These are phyloP conservation scores for Entomophthora muscae DNA, from an alignment of 371 early-diverging fungal species.

Conservation along the genomic window DNA sequence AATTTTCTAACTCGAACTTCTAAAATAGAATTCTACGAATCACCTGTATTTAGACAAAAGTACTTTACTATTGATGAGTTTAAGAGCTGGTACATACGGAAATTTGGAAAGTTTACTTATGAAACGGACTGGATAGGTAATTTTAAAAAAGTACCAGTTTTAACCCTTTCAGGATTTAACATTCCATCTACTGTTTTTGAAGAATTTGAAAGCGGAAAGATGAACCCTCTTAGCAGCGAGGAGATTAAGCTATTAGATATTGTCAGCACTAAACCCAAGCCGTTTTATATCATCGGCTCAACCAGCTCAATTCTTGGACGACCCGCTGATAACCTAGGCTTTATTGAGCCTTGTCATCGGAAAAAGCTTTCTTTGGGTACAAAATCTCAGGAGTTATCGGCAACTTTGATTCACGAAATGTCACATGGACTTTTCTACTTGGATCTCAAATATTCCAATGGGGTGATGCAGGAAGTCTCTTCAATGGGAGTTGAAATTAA, in stretches of 20 bases:
- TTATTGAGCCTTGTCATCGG: not conserved
- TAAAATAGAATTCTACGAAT: conserved; percentile 3
- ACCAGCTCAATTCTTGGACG: not conserved
- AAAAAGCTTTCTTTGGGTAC: not conserved
- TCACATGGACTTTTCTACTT: not conserved
- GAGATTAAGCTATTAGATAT: not conserved
- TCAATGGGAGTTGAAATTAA: not conserved
- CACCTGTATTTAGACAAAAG: not conserved
- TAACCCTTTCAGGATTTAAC: not conserved
- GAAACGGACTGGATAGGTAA: not conserved
- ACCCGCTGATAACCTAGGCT: not conserved
- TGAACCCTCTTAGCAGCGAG: not conserved
- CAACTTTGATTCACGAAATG: conserved; percentile 3
- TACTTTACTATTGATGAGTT: not conserved
- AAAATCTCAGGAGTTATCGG: not conserved
- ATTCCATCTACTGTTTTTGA: not conserved
- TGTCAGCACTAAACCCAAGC: not conserved
- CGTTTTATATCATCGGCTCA: not conserved
- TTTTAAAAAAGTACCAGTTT: not conserved
- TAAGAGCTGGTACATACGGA: not conserved
- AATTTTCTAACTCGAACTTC: not conserved
- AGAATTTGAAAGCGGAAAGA: not conserved
- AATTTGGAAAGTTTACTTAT: not conserved
- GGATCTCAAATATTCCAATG: not conserved
- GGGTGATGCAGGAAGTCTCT: not conserved